Base-by-base conservation (phyloP, 768 basidiomycete species). In the Chiua virens region DNA sequence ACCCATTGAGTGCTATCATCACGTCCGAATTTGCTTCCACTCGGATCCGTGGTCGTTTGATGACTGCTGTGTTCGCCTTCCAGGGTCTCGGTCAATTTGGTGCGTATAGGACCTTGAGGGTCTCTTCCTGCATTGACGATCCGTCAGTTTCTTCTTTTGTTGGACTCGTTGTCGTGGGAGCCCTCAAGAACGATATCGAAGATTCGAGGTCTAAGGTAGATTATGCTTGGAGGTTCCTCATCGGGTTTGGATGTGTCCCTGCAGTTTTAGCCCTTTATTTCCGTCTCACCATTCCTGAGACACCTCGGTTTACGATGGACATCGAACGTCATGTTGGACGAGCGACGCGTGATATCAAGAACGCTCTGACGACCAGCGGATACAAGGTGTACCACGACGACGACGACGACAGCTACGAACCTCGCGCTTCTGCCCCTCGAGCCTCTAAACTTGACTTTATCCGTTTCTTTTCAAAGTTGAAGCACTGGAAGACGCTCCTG, bases 11-110 rank as follows among this genome's bases (percentile, higher is more conserved):
- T 39, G 87, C 89, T 8, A 83, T 90, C 59, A 93, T 93, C 62
- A 82, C 89, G 5, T 90, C 86, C 17, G 92, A 94, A 62, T 92
- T 92, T 58, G 85, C 92, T 3, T 76, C 87, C 1, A 86, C 82
- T 15, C 76, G 77, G 35, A 83, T 80, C 41, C 80, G 91, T 52
- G 91, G 92, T 30, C 77, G 90, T 17, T 79, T 94, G 73, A 92
- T 94, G 89, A 85, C 86, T 2, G 86, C 85, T 2, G 89, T 92
- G 1, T 93, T 93, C 57, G 81, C 90, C 0, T 69, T 76, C 37
- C 91, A 92, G 58, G 92, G 91, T n/a, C 92, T 85, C 83, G 92
- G 91, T 41, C 86, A 92, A 68, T 81, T 91, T 58, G 59, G 86
- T 85, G 50, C 56, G 78, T 73, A 36, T 28, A 7, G 8, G 18